phyloP scores from a whole-genome alignment of 1,284 basidiomycete species.

The Irpex sp. region DNA sequence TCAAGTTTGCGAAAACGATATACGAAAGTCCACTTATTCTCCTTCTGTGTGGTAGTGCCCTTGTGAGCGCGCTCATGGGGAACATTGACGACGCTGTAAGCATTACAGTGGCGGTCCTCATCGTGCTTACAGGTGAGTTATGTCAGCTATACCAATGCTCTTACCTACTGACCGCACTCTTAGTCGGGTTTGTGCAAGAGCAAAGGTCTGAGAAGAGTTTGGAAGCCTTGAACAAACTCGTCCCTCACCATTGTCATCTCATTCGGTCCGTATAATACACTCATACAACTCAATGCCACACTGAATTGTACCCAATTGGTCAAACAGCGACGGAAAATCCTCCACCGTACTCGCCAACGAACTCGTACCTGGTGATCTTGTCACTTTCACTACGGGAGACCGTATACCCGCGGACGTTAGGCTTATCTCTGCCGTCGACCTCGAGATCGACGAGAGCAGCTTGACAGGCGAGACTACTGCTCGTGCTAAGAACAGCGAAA shows the following conservation, averaged over 20 bases:
- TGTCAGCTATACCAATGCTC: constrained; percentile 5
- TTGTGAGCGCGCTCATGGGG: constrained; percentile 85
- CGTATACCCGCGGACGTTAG: constrained; percentile 93
- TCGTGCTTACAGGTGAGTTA: constrained; percentile 77
- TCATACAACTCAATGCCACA: too few species aligned
- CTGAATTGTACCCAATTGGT: background rate
- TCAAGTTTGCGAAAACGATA: constrained; percentile 91
- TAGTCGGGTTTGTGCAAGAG: constrained; percentile 96
- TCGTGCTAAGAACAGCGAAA: constrained; percentile 61
- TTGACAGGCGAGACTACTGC: constrained; percentile 91
- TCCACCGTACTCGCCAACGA: constrained; percentile 86
- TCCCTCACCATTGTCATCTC: constrained; percentile 93
- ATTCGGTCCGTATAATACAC: constrained; percentile 49
- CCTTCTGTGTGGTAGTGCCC: constrained; percentile 82
- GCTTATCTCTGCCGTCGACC: constrained; percentile 69
- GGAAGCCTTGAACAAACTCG: constrained; percentile 93
- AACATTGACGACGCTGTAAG: constrained; percentile 93
- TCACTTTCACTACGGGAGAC: constrained; percentile 89
- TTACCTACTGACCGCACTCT: background rate
- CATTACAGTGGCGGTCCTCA: constrained; percentile 89
- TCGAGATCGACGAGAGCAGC: constrained; percentile 94
- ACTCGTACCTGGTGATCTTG: constrained; percentile 91
- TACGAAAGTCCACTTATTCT: constrained; percentile 93
- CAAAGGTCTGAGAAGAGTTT: constrained; percentile 91
- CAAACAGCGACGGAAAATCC: constrained; percentile 60